Evolutionary conservation across 2,329 filamentous ascomycete genomes (phyloP), one percentile per base, ranked within the genome.

Genomic region (Trichoderma hamatum): DNA sequence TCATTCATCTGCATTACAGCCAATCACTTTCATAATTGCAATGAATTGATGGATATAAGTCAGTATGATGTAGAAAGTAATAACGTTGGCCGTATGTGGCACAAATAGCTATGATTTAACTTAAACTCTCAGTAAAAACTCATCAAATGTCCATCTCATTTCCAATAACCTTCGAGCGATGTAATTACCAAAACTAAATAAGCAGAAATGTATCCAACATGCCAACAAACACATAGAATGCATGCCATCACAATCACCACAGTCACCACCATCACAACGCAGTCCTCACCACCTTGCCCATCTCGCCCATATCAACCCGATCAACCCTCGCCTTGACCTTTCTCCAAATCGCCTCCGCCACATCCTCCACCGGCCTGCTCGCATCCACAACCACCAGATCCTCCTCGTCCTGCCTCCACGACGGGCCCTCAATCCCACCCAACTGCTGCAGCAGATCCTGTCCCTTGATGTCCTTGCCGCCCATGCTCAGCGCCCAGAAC

Each of bases 401-500:
- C 78, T 86, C 83, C 73, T 83, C 83, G 74, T 85, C 83, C 76
- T 86, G 83, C 68, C 75, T 77, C 71, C 84, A 84, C 72, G 72
- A 72, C 32, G 68, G 72, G 11, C 72, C 74, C 21, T 73, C 75
- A 11, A 75, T 52, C 5, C 73, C 73, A 6, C 71, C 72, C 71
- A 67, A 36, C 34, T 72, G 72, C 64, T 71, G 70, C 30, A 75
- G 68, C 59, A 75, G 66, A 28, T 68, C 73, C 60, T 75, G 69
- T 0, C 74, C 71, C 19, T 77, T 75, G 24, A 74, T 75, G 11
- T 80, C 80, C 34, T 82, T 78, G 26, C 82, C 80, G 1, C 84
- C 84, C 80, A 82, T 80, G 71, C 82, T 82, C 70, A 90, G 74
- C 0, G 81, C 84, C 81, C 84, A 85, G 78, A 97, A 97, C 61